phyloP scores from a whole-genome alignment of 2,329 filamentous ascomycete species.

The Colletotrichum tamarilloi region DNA sequence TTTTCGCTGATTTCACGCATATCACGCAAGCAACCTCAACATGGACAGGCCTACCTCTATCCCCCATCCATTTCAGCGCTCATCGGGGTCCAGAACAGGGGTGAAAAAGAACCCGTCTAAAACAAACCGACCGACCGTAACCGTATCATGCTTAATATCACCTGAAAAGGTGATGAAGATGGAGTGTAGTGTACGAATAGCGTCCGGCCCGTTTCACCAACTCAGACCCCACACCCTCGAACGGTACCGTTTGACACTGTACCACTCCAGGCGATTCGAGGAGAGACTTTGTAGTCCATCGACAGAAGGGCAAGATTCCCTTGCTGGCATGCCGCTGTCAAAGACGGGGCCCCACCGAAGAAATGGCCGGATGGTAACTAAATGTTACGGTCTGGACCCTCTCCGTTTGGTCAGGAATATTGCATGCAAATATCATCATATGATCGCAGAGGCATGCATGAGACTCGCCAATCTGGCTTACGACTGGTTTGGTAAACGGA shows the following conservation, averaged over 20 bases:
- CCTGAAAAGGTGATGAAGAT: background rate
- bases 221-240: background rate
- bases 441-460: background rate
- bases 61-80: background rate
- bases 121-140: slow-evolving; percentile 1
- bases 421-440: background rate
- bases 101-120: background rate
- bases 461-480: background rate
- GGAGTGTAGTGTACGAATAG: background rate
- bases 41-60: background rate
- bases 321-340: slow-evolving; percentile 24
- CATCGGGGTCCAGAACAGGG: background rate
- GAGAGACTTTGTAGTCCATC: background rate
- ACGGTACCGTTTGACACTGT: background rate
- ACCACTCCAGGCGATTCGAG: background rate
- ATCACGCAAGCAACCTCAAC: background rate
- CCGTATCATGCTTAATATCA: slow-evolving; percentile 15
- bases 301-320: background rate
- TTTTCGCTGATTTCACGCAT: background rate
- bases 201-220: background rate
- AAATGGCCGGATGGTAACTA: background rate
- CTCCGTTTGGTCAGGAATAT: background rate
- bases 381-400: background rate
- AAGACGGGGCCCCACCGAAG: background rate
- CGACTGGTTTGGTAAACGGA: background rate